Conservation (phyloP, 2,329 filamentous ascomycete species). For the Arthroderma sp. region DNA sequence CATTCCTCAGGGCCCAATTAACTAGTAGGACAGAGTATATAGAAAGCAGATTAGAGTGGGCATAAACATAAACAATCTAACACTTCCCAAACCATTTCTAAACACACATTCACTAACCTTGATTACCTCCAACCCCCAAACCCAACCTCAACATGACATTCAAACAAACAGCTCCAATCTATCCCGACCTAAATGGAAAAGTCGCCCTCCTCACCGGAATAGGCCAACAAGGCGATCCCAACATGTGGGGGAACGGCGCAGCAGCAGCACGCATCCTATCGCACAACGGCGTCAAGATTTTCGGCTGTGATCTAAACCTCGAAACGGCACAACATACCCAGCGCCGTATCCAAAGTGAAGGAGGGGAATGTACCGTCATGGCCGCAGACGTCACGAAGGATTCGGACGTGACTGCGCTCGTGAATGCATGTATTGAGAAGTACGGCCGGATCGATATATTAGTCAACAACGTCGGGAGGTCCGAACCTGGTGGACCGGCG, state of each 20-base stretch:
- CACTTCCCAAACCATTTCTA: too few species aligned
- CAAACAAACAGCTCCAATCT: slow-evolving; percentile 1
- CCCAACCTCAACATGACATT: too few species aligned
- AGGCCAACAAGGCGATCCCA: slow-evolving; percentile 25
- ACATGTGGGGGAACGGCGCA: slow-evolving; percentile 40
- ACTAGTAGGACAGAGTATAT: too few species aligned
- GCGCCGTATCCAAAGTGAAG: slow-evolving; percentile 22
- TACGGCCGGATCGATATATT: slow-evolving; percentile 48
- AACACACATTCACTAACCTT: too few species aligned
- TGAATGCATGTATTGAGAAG: slow-evolving; percentile 39
- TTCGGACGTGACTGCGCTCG: slow-evolving; percentile 38
- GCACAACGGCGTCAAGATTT: slow-evolving; percentile 36
- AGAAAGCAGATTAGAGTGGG: too few species aligned
- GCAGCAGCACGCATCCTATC: slow-evolving; percentile 38
- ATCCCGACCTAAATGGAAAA: slow-evolving; percentile 14
- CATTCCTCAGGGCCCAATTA: too few species aligned
- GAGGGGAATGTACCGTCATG: slow-evolving; percentile 28
- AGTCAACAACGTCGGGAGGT: slow-evolving; percentile 48
- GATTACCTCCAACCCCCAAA: too few species aligned
- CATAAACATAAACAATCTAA: too few species aligned
- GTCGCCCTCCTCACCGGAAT: slow-evolving; percentile 17
- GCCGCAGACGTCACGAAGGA: slow-evolving; percentile 41
- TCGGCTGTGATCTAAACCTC: slow-evolving; percentile 38
- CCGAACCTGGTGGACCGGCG: slow-evolving; percentile 40
- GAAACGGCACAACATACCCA: slow-evolving; percentile 28